Percentiles rank a stretch among this genome's conserved stretches.
These are phyloP conservation scores for Ascochyta fabae DNA, from an alignment of 2,329 filamentous ascomycete species.

Conservation along the genomic window DNA sequence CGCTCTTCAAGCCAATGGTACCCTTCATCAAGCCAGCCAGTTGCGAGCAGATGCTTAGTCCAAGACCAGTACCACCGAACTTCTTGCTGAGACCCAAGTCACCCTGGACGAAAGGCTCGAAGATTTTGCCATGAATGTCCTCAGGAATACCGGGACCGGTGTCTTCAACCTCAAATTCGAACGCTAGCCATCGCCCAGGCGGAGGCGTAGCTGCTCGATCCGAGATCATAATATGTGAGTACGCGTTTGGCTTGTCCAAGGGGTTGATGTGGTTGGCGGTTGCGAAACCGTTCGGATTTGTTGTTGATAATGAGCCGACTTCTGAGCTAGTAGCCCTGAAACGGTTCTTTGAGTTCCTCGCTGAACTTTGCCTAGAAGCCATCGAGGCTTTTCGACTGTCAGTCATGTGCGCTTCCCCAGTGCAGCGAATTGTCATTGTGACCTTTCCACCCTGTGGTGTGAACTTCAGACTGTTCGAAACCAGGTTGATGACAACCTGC, in stretches of 20 bases:
- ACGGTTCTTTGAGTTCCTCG: conserved; percentile 43
- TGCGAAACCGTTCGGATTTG: conserved; percentile 37
- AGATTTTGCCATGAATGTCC: conserved; percentile 79
- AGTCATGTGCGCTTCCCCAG: conserved; percentile 62
- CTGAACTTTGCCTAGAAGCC: conserved; percentile 51
- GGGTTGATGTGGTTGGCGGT: conserved; percentile 56
- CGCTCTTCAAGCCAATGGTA: conserved; percentile 73
- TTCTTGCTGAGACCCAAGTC: conserved; percentile 88
- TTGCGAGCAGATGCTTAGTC: conserved; percentile 88
- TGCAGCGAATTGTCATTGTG: conserved; percentile 75
- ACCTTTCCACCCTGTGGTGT: conserved; percentile 80
- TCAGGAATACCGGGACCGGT: conserved; percentile 85
- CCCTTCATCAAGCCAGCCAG: conserved; percentile 84
- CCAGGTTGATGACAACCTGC: conserved; percentile 92
- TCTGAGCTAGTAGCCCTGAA: conserved; percentile 42
- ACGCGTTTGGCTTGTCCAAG: conserved; percentile 48
- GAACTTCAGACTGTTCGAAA: conserved; percentile 92
- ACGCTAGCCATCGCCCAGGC: conserved; percentile 72
- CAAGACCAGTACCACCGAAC: conserved; percentile 86
- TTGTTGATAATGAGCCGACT: conserved; percentile 36
- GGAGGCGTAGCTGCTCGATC: conserved; percentile 53
- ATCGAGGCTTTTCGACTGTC: conserved; percentile 55
- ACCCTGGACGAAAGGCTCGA: conserved; percentile 95
- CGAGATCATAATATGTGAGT: conserved; percentile 44
- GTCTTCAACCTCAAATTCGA: conserved; percentile 89